Conservation (phyloP, 257 asterid genomes). For the Verbena officinalis region DNA sequence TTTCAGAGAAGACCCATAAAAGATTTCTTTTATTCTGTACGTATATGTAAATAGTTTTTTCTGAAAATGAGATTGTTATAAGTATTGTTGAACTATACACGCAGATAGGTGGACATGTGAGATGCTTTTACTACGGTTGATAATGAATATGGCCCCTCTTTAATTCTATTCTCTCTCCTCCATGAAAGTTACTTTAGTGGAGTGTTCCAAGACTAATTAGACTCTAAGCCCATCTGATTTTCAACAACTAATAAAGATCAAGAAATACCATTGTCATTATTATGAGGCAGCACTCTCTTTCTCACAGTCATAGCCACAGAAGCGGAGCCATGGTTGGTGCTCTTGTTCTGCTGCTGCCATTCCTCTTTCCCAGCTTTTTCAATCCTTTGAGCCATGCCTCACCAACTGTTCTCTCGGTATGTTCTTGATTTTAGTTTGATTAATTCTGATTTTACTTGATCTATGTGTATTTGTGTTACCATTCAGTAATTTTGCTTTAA, state of each 20-base stretch:
- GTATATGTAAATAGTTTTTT: too few relatives aligned
- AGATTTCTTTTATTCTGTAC: neutral
- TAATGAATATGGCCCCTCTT: constrained; percentile 55
- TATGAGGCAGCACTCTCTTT: constrained; percentile 50
- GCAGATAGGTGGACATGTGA: constrained; percentile 58
- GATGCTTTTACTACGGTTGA: constrained; percentile 67
- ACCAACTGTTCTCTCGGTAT: constrained; percentile 71
- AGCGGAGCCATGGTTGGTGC: constrained; percentile 81
- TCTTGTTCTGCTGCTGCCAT: constrained; percentile 67
- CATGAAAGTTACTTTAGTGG: constrained; percentile 44
- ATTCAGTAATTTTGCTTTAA: constrained; percentile 8
- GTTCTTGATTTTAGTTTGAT: constrained; percentile 30
- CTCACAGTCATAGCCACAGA: constrained; percentile 46
- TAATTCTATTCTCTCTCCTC: constrained; percentile 33
- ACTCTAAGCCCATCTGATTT: constrained; percentile 26
- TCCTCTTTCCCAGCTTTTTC: constrained; percentile 54
- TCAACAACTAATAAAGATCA: constrained; percentile 31
- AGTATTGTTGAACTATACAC: constrained; percentile 5
- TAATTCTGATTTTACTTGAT: neutral
- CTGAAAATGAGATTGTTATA: constrained; percentile 4
- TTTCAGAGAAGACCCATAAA: constrained; percentile 13
- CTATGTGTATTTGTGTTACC: constrained; percentile 12
- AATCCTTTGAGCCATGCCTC: constrained; percentile 70
- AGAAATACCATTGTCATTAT: constrained; percentile 13
- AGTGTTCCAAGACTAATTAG: constrained; percentile 43